Evolutionary conservation across 805 yeast species (phyloP).

Genomic region (Jamesozyma spencerorum): DNA sequence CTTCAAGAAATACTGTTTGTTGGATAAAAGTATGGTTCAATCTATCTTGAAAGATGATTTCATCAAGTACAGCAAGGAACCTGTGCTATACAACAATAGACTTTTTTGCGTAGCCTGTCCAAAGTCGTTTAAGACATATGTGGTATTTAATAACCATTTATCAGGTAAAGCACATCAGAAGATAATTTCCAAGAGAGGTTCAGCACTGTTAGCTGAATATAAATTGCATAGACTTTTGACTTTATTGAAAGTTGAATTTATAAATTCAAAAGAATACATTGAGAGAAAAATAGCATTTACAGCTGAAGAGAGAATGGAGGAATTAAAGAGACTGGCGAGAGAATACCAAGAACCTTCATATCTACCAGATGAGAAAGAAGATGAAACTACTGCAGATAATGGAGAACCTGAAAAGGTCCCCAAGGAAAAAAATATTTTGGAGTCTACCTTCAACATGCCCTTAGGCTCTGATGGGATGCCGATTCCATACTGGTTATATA

Average conservation of each 20-base stretch:
- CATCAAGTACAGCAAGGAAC: conserved; percentile 14
- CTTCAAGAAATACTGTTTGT: conserved; percentile 41
- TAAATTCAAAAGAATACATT: conserved; percentile 47
- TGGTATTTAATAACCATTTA: conserved; percentile 64
- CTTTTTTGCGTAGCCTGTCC: conserved; percentile 57
- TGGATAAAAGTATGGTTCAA: conserved; percentile 28
- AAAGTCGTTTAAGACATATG: conserved; percentile 48
- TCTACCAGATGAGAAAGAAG: conserved; percentile 34
- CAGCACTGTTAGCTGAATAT: conserved; percentile 31
- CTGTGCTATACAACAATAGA: conserved; percentile 11
- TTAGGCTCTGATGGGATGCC: conserved; percentile 85
- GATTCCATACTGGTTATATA: conserved; percentile 88
- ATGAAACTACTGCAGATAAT: conserved; percentile 20
- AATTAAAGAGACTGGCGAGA: conserved; percentile 35
- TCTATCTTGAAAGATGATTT: conserved; percentile 6
- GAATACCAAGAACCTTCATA: conserved; percentile 31
- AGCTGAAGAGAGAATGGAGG: conserved; percentile 54
- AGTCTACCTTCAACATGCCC: conserved; percentile 45
- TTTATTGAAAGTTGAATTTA: conserved; percentile 34
- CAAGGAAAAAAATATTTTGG: conserved; percentile 1
- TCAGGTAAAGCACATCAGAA: conserved; percentile 67
- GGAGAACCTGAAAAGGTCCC: conserved; percentile 9
- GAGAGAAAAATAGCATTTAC: conserved; percentile 64
- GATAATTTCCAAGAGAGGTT: conserved; percentile 28
- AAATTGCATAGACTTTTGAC: conserved; percentile 32